A percentile compares a stretch with the other conserved stretches of the same genome.
phyloP scores from a whole-genome alignment of 495 filamentous ascomycete species.

The Hypoxylon lienhwacheense region DNA sequence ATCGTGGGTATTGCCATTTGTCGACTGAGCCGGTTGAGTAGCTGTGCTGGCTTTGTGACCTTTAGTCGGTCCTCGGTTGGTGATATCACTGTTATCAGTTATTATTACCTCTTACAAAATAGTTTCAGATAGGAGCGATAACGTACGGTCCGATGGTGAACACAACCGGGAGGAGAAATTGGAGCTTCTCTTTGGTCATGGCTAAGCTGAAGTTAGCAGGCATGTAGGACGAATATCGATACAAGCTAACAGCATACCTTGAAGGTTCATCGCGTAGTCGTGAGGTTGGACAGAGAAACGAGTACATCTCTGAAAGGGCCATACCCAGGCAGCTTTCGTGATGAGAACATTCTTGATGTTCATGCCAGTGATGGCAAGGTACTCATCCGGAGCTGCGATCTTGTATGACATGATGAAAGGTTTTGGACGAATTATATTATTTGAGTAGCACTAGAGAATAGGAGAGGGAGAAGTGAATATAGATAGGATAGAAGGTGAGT shows the following conservation, averaged over 20 bases:
- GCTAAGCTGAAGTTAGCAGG: slow-evolving; percentile 42
- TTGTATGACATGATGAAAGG: slow-evolving; percentile 47
- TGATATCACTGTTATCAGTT: slow-evolving; percentile 51
- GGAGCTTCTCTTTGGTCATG: slow-evolving; percentile 82
- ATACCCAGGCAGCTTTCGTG: slow-evolving; percentile 69
- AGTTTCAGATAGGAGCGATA: neutral
- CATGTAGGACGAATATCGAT: neutral
- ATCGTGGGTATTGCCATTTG: slow-evolving; percentile 29
- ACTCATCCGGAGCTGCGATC: slow-evolving; percentile 56
- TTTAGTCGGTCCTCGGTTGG: slow-evolving; percentile 50
- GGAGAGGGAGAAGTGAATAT: neutral
- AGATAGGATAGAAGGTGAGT: neutral
- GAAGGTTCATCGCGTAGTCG: slow-evolving; percentile 73
- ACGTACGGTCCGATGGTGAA: slow-evolving; percentile 74
- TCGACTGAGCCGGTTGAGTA: neutral
- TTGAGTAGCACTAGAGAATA: neutral
- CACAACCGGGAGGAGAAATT: slow-evolving; percentile 76
- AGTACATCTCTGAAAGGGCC: slow-evolving; percentile 64
- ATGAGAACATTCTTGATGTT: slow-evolving; percentile 70
- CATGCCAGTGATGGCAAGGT: slow-evolving; percentile 81
- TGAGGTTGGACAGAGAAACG: slow-evolving; percentile 67
- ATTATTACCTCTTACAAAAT: slow-evolving; percentile 8
- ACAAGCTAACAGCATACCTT: slow-evolving; percentile 37
- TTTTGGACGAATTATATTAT: neutral
- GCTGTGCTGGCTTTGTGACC: neutral